Conservation (phyloP, 2,329 filamentous ascomycete genomes). For the Blastomyces emzantsi region DNA sequence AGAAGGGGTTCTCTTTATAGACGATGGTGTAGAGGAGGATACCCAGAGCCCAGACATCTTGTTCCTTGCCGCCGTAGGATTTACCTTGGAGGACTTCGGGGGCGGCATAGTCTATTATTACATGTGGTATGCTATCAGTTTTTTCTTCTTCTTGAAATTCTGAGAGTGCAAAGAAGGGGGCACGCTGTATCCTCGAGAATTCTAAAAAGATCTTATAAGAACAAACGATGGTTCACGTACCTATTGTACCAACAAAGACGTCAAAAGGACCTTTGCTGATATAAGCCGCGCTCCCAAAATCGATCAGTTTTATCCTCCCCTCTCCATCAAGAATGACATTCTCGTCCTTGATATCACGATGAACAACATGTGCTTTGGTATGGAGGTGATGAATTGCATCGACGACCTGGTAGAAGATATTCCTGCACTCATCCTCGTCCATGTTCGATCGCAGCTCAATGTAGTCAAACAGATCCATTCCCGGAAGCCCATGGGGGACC, state of each 20-base stretch:
- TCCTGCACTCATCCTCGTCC: slow-evolving; percentile 87
- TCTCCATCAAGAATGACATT: slow-evolving; percentile 95
- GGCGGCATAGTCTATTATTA: slow-evolving; percentile 80
- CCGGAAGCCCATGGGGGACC: slow-evolving; percentile 82
- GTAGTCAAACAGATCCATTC: slow-evolving; percentile 98
- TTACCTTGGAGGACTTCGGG: slow-evolving; percentile 93
- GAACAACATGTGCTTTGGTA: slow-evolving; percentile 81
- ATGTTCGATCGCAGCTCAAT: slow-evolving; percentile 94
- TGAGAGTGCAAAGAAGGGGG: neutral
- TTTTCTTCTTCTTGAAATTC: neutral
- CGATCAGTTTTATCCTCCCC: slow-evolving; percentile 91
- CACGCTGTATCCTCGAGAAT: too few species aligned
- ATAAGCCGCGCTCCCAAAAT: slow-evolving; percentile 96
- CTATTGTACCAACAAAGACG: slow-evolving; percentile 97
- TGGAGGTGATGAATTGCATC: slow-evolving; percentile 86
- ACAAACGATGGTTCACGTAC: slow-evolving; percentile 45
- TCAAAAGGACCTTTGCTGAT: slow-evolving; percentile 98
- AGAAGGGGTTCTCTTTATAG: slow-evolving; percentile 99
- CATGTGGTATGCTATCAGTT: neutral
- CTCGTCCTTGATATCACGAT: slow-evolving; percentile 98
- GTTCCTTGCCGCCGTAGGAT: slow-evolving; percentile 89
- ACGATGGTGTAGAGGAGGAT: slow-evolving; percentile 97
- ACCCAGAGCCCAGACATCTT: slow-evolving; percentile 96
- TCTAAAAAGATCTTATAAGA: neutral
- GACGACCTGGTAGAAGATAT: slow-evolving; percentile 91